Percentiles rank a stretch among this genome's conserved stretches.
These are phyloP conservation scores for Pezicula neosporulosa DNA, from an alignment of 2,329 filamentous ascomycete species.

Conservation along the genomic window DNA sequence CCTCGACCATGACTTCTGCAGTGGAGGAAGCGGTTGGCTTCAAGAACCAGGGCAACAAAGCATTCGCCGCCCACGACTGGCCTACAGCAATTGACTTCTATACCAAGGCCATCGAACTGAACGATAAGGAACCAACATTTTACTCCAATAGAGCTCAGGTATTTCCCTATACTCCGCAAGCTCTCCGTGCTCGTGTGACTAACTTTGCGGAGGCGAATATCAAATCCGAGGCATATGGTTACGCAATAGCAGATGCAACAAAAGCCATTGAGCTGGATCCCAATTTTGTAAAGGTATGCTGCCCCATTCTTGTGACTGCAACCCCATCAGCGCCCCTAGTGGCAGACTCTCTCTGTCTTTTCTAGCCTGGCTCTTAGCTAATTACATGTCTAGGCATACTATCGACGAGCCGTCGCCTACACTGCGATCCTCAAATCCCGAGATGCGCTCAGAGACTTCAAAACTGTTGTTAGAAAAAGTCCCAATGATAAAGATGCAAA, in stretches of 20 bases:
- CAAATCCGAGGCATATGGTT: conserved; percentile 92
- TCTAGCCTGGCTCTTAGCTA: conserved; percentile 5
- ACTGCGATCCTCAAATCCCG: conserved; percentile 86
- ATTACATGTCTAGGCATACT: conserved; percentile 68
- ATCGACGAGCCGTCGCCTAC: conserved; percentile 86
- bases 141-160: conserved; percentile 96
- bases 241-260: conserved; percentile 84
- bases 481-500: conserved; percentile 88
- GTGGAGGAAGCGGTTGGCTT: conserved; percentile 72
- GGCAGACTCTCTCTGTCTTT: background rate
- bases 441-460: conserved; percentile 90
- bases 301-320: background rate
- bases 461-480: conserved; percentile 81
- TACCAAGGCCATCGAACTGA: conserved; percentile 78
- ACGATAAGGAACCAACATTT: conserved; percentile 82
- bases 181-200: conserved; percentile 42
- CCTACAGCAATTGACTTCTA: conserved; percentile 78
- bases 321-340: background rate
- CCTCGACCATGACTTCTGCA: conserved; percentile 18
- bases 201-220: conserved; percentile 72
- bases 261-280: conserved; percentile 89
- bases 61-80: conserved; percentile 88
- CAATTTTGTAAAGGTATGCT: conserved; percentile 76
- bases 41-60: conserved; percentile 93
- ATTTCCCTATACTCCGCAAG: conserved; percentile 29